phyloP scores from a whole-genome alignment of 1,139 yeast species.

The Meyerozyma smithsonii region DNA sequence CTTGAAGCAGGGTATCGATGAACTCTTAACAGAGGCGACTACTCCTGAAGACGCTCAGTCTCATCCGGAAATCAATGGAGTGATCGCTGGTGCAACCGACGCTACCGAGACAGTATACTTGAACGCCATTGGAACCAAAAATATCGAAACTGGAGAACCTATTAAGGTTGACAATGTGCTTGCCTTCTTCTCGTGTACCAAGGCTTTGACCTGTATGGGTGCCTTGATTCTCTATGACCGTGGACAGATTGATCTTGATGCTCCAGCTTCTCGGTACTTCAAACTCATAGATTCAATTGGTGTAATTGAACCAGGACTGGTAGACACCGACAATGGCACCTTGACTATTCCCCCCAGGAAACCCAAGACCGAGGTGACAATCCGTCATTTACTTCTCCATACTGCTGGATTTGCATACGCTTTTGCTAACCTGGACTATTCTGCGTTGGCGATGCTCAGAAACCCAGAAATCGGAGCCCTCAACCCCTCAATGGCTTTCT shows the following conservation, averaged over 20 bases:
- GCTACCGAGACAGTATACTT: slow-evolving; percentile 19
- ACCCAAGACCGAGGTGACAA: slow-evolving; percentile 37
- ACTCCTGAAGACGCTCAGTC: slow-evolving; percentile 2
- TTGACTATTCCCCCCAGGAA: slow-evolving; percentile 23
- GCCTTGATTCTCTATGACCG: slow-evolving; percentile 42
- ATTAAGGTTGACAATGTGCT: slow-evolving; percentile 23
- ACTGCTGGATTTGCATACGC: slow-evolving; percentile 50
- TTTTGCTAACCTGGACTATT: slow-evolving; percentile 32
- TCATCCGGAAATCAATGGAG: slow-evolving; percentile 17
- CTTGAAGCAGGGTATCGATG: neutral
- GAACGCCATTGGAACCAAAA: slow-evolving; percentile 21
- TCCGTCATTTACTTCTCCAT: slow-evolving; percentile 46
- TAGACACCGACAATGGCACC: slow-evolving; percentile 31
- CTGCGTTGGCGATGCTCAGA: slow-evolving; percentile 16
- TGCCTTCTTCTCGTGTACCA: slow-evolving; percentile 45
- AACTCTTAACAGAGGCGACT: slow-evolving; percentile 5
- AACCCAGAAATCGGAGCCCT: slow-evolving; percentile 18
- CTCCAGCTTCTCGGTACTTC: slow-evolving; percentile 31
- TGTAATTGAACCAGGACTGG: slow-evolving; percentile 31
- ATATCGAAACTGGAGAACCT: slow-evolving; percentile 9
- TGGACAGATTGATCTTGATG: slow-evolving; percentile 39
- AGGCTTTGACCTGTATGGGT: slow-evolving; percentile 44
- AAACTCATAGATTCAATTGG: slow-evolving; percentile 41
- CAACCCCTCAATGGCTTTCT: slow-evolving; percentile 23
- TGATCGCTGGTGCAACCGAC: slow-evolving; percentile 27